Evolutionary conservation across 1,284 basidiomycete species (phyloP).

Genomic region (Cutaneotrichosporon cyanovorans): DNA sequence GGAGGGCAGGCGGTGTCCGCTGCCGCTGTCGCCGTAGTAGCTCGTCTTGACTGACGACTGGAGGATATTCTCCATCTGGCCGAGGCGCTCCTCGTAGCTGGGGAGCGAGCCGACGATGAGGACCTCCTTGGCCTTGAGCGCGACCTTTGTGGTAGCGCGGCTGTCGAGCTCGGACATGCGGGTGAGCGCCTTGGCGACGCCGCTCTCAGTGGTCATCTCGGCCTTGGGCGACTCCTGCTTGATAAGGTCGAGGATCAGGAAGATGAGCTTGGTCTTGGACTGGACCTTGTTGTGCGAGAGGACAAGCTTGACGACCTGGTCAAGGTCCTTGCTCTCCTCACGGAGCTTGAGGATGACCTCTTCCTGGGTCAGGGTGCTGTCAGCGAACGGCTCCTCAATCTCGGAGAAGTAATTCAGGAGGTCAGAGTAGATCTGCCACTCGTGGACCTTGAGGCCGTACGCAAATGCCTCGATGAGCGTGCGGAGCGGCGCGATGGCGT

Average conservation of each 20-base stretch:
- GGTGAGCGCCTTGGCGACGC: constrained; percentile 37
- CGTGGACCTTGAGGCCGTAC: constrained; percentile 78
- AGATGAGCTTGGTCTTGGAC: constrained; percentile 82
- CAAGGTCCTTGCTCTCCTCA: constrained; percentile 87
- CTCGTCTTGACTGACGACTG: constrained; percentile 77
- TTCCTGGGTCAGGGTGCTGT: constrained; percentile 69
- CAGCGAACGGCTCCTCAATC: constrained; percentile 84
- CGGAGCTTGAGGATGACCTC: constrained; percentile 83
- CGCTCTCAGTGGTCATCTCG: constrained; percentile 48
- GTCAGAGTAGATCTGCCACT: constrained; percentile 52
- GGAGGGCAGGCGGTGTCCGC: constrained; percentile 63
- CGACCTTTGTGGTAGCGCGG: constrained; percentile 73
- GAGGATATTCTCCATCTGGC: constrained; percentile 91
- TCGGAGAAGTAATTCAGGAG: constrained; percentile 47
- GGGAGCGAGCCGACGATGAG: constrained; percentile 93
- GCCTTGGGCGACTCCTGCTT: constrained; percentile 70
- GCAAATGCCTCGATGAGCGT: constrained; percentile 75
- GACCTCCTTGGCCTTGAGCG: constrained; percentile 95
- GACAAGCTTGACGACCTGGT: constrained; percentile 78
- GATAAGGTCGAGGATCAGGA: constrained; percentile 78
- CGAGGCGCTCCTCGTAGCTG: constrained; percentile 85
- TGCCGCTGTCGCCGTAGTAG: constrained; percentile 80
- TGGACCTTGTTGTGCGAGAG: constrained; percentile 93
- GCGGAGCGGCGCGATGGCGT: constrained; percentile 63
- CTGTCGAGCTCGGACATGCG: constrained; percentile 65